Base-by-base conservation (phyloP, 164 flowering plant species). In the Cinnamomum chago region DNA sequence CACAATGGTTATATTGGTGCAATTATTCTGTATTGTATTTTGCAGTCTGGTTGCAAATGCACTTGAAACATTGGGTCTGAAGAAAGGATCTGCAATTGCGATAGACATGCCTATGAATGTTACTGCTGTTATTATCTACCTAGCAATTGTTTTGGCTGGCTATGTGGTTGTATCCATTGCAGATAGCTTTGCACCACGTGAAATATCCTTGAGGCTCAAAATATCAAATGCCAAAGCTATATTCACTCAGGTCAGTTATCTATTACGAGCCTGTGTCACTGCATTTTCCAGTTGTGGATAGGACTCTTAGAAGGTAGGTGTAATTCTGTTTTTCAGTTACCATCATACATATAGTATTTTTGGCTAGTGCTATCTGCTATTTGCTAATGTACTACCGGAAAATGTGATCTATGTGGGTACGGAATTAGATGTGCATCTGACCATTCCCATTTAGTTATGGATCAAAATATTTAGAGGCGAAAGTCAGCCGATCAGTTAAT, bases 61-160 rank as follows among this genome's bases (percentile, higher is more conserved):
- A 28, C 83, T 95, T 55, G 82, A 85, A 58, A 78, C 87, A 47
- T 76, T 95, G 81, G 88, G 84, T 50, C 79, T 92, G 76, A 89
- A 77, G 24, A 85, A 80, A 82, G 98, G 97, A 79, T 89, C 99
- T 80, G 92, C 97, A 65, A 83, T 95, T 81, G 99, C 99, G 69
- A 93, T 95, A 65, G 91, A 93, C 78, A 95, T 93, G 98, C 98
- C 97, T 70, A 92, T 95, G 97, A 83, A 88, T 87, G 93, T 91
- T 58, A 82, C 81, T 68, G 84, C 98, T 78, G 97, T 95, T 66
- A 77, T 91, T 68, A 85, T 90, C 75, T 95, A 95, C 83, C 85
- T 95, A 58, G 95, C 97, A 71, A 90, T 92, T 77, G 87, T 95
- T 77, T 83, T 95, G 70, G 90, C 97, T 6, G 97, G 98, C 72